These are phyloP conservation scores for Ustilago tritici DNA, from an alignment of 1,284 basidiomycete genomes.

Conservation along the genomic window DNA sequence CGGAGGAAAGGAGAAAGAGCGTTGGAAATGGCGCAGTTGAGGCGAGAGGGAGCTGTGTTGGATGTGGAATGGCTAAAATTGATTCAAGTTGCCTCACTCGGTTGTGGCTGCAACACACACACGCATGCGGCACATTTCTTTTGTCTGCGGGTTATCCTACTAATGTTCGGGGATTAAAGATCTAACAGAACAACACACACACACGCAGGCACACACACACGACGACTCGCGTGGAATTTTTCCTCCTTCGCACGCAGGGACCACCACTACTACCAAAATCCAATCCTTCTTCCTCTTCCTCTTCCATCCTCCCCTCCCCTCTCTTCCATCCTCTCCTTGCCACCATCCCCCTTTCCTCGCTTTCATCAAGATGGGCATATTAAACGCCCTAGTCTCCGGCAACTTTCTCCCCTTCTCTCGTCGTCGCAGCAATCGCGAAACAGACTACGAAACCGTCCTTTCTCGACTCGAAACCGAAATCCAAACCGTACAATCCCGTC, in stretches of 20 bases:
- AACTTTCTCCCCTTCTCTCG: conserved; percentile 46
- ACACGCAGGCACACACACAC: conserved; percentile 20
- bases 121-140: neutral
- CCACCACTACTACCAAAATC: neutral
- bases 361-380: conserved; percentile 37
- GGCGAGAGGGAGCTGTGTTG: neutral
- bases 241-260: conserved; percentile 3
- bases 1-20: neutral
- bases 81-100: conserved; percentile 8
- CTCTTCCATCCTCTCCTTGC: neutral
- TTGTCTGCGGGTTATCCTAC: no score
- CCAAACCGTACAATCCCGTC: conserved; percentile 76
- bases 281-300: neutral
- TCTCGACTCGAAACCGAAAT: conserved; percentile 72
- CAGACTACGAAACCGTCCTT: conserved; percentile 74
- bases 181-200: neutral
- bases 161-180: no score
- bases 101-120: neutral
- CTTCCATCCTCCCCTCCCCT: neutral
- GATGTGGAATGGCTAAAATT: conserved; percentile 6
- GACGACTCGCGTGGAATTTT: conserved; percentile 4
- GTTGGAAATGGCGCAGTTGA: neutral
- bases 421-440: conserved; percentile 43
- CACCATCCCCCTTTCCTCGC: neutral
- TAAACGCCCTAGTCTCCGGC: conserved; percentile 49